Percentiles rank a stretch among this genome's conserved stretches.
Evolutionary conservation across 2,329 filamentous ascomycete species (phyloP).

Genomic region (Aureobasidium sp.): DNA sequence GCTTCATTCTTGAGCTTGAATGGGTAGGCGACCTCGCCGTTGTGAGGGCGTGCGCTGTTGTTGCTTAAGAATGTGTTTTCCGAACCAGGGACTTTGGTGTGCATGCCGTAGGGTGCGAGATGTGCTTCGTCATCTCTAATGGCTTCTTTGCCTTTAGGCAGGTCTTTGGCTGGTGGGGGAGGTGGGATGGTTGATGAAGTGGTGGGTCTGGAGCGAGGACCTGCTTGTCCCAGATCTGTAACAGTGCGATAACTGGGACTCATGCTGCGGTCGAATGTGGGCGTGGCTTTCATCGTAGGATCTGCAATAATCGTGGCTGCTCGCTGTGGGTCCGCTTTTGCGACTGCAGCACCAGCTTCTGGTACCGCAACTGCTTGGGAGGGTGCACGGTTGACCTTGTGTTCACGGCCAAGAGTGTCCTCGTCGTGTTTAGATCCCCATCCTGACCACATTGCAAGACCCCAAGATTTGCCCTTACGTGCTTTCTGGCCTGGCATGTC

Average conservation of each 20-base stretch:
- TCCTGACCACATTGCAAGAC: conserved; percentile 72
- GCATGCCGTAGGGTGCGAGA: conserved; percentile 10
- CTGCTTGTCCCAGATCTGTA: conserved; percentile 5
- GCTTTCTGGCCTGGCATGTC: conserved; percentile 41
- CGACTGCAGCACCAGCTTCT: neutral
- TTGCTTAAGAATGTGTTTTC: conserved; percentile 40
- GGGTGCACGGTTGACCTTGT: conserved; percentile 36
- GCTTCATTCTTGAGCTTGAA: conserved; percentile 54
- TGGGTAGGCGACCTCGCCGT: conserved; percentile 63
- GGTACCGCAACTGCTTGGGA: conserved; percentile 1
- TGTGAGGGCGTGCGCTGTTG: conserved; percentile 55
- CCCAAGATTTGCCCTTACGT: conserved; percentile 47
- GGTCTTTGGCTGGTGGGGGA: conserved; percentile 6
- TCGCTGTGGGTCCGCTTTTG: neutral
- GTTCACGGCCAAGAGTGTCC: conserved; percentile 56
- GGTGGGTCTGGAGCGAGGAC: neutral
- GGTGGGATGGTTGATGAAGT: neutral
- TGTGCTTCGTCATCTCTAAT: neutral
- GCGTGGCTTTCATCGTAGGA: neutral
- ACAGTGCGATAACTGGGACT: conserved; percentile 5
- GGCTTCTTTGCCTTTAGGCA: neutral
- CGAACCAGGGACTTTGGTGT: conserved; percentile 24
- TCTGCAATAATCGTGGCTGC: neutral
- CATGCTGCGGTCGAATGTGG: conserved; percentile 4
- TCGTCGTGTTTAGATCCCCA: conserved; percentile 90